Percentiles rank a stretch among this genome's conserved stretches.
phyloP scores from a whole-genome alignment of 306 rosid genomes.

The Cotoneaster glaucophyllus region DNA sequence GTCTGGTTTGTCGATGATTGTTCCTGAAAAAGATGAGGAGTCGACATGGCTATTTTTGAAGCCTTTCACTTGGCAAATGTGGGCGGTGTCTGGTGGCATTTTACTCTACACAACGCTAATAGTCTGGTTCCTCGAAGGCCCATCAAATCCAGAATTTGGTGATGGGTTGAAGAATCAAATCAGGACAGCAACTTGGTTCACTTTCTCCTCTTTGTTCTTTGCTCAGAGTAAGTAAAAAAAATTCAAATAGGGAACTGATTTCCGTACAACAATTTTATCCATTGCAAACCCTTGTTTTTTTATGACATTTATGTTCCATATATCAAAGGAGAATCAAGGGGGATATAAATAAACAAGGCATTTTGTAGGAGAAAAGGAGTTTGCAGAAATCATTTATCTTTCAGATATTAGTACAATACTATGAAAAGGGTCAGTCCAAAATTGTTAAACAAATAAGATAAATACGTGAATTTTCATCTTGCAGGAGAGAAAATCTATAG shows the following conservation, averaged over 20 bases:
- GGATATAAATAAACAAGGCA: no score
- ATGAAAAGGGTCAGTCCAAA: not conserved
- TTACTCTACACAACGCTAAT: conserved; percentile 44
- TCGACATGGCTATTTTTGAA: conserved; percentile 48
- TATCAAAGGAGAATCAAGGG: no score
- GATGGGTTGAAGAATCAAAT: conserved; percentile 43
- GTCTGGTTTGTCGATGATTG: conserved; percentile 63
- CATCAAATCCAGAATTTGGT: conserved; percentile 38
- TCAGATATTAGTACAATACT: not conserved
- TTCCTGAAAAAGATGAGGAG: conserved; percentile 25
- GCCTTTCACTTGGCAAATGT: conserved; percentile 60
- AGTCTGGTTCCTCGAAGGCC: conserved; percentile 52
- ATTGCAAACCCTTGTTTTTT: no score
- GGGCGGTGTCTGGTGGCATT: conserved; percentile 34
- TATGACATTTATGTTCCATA: no score
- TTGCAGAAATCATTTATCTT: not conserved
- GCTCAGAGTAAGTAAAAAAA: conserved; percentile 51
- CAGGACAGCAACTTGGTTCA: conserved; percentile 47
- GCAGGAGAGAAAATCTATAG: conserved; percentile 42
- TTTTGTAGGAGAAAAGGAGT: no score
- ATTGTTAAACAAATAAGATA: not conserved
- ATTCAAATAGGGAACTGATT: no score
- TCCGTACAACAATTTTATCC: no score
- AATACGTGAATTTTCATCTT: not conserved
- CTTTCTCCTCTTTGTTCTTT: conserved; percentile 60